A percentile compares a stretch with the other conserved stretches of the same genome.
These are phyloP conservation scores for Singerocomus inundabilis DNA, from an alignment of 1,284 basidiomycete species.

Conservation along the genomic window DNA sequence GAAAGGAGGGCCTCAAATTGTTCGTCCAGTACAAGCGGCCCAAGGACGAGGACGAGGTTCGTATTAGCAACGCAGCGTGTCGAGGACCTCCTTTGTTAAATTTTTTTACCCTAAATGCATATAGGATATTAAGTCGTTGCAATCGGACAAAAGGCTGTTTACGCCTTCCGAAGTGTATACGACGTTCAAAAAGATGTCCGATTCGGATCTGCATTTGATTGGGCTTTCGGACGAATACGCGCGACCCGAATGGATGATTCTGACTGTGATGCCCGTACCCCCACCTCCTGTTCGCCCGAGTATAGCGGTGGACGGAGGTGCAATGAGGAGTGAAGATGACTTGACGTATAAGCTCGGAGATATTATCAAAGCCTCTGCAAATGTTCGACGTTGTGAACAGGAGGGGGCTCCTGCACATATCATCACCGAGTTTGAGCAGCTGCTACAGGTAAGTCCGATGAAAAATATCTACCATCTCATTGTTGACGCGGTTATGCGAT, in stretches of 20 bases:
- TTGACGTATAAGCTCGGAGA: conserved; percentile 98
- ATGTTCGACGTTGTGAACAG: conserved; percentile 90
- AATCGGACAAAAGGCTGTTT: conserved; percentile 89
- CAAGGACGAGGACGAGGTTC: conserved; percentile 90
- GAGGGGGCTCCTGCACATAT: conserved; percentile 97
- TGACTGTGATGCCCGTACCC: conserved; percentile 96
- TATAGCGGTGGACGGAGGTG: conserved; percentile 94
- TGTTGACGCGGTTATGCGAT: conserved; percentile 5
- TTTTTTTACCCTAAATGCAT: conserved; percentile 14
- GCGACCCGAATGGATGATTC: conserved; percentile 99
- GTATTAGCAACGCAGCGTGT: conserved; percentile 30
- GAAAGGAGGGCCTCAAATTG: conserved; percentile 95
- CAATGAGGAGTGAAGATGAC: conserved; percentile 97
- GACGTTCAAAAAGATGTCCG: conserved; percentile 90
- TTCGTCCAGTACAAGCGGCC: conserved; percentile 95
- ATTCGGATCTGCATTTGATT: conserved; percentile 86
- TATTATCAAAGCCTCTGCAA: conserved; percentile 94
- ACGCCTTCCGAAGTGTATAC: conserved; percentile 90
- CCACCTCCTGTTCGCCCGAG: conserved; percentile 98
- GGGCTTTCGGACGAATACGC: conserved; percentile 96
- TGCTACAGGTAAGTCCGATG: conserved; percentile 70
- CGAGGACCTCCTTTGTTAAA: conserved; percentile 6
- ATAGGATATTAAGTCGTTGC: conserved; percentile 79
- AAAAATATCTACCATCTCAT: background rate
- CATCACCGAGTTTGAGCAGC: conserved; percentile 93